These are phyloP conservation scores for Chrysopogon serrulatus DNA, from an alignment of 176 grass and related monocot genomes.

Conservation along the genomic window DNA sequence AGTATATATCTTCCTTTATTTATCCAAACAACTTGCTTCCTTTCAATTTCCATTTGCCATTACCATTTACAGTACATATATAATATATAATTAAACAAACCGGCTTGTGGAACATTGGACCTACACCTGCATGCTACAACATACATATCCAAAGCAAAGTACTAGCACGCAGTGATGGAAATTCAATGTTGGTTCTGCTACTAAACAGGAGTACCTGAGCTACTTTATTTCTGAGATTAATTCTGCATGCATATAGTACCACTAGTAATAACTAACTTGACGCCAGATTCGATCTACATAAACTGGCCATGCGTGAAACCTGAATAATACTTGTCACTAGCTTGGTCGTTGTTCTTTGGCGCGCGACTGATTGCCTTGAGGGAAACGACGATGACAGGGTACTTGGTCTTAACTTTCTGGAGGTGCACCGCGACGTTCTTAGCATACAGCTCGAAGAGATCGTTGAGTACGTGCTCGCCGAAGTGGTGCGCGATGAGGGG, in stretches of 20 bases:
- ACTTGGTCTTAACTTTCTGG: conserved; percentile 36
- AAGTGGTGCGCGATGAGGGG: conserved; percentile 35
- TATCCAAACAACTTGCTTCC: no score
- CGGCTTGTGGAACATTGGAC: no score
- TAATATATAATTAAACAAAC: no score
- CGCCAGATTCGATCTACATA: neutral
- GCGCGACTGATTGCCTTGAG: conserved; percentile 15
- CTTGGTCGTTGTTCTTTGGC: neutral
- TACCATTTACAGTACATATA: no score
- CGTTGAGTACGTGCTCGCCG: conserved; percentile 31
- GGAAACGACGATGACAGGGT: conserved; percentile 38
- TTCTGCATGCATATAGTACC: neutral
- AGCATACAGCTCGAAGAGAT: conserved; percentile 43
- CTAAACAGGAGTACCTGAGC: neutral
- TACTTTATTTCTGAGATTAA: neutral
- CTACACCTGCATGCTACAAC: no score
- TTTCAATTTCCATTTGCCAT: no score
- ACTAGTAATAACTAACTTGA: neutral
- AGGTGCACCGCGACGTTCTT: conserved; percentile 28
- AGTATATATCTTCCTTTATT: no score
- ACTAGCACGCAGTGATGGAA: no score
- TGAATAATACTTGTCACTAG: neutral
- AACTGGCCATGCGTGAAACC: neutral
- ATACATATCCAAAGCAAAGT: no score
- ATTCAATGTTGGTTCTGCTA: no score